Evolutionary conservation across 2,329 filamentous ascomycete genomes (phyloP), one percentile per base, ranked within the genome.

Genomic region (Periconia sp.): DNA sequence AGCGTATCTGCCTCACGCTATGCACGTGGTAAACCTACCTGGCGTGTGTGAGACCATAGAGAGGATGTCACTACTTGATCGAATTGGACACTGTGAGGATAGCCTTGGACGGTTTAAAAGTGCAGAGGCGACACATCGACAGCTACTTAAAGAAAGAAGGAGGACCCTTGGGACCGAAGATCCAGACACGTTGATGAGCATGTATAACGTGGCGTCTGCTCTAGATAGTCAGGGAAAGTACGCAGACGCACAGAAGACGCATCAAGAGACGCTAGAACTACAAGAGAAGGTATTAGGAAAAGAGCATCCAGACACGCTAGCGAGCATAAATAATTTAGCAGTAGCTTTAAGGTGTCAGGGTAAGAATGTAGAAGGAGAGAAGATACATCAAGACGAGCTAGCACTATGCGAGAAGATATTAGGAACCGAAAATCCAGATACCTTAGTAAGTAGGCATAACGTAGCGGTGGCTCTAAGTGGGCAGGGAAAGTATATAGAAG

Each of bases 1-100:
- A 30, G 23, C 48, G 35, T 73, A 71, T 53, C 43, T 74, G 19
- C 68, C 70, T 42, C 70, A 74, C 56, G 66, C 62, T 48, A 48
- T 43, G 19, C 45, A 57, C n/a, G 43, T 61, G 10, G 47, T 40
- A 40, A 19, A 54, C 13, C 18, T 41, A 10, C 27, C 49, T 37
- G 54, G 53, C 23, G 5, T 49, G 7, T 45, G 43, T 15, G 44
- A 47, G 5, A n/a, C 18, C 10, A 33, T 53, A 13, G 45, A 1
- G 8, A 55, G 52, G 19, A 49, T 55, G 17, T 47, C 15, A 30
- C 50, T 59, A 19, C 20, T 59, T 18, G 47, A 53, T 20, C 47
- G 47, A 10, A 44, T 52, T 20, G 57, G 57, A 18, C 15, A n/a
- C 27, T 59, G 54, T 40, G 44, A 59, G 52, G 14, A 19, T 3